Base-by-base conservation (phyloP, 108 stramenopile species). In the Nitzschia sp. region DNA sequence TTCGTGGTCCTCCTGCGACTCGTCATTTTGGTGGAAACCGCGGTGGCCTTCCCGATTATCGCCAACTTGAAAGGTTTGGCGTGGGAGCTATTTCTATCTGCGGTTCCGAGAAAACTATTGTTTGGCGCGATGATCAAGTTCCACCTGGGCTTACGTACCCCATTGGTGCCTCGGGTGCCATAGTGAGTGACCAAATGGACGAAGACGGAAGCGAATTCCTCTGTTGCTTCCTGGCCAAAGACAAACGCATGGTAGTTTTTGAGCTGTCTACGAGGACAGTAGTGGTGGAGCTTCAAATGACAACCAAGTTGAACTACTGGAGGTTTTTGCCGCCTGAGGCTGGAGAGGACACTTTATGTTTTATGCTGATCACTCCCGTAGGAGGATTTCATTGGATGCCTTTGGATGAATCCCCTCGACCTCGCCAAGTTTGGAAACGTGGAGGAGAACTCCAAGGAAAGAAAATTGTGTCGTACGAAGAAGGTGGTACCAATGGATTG, bases 281-380 rank as follows among this genome's bases (percentile, higher is more conserved):
- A 1, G 86, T 91, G 38, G 88, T 94, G 15, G 93, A 94, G 65
- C 71, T 94, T 7, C 90, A 94, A 80, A 94, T 94, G 93, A 94
- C 91, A 38, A 94, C 93, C 6, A 94, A 94, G 57, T 78, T 94
- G n/a, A 94, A 94, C 68, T 94, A 79, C 52, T 94, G 93, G 93
- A 75, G 93, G 19, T 94, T 86, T 44, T 76, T 94, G 37, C 93
- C 93, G 37, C 87, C 87, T 10, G 88, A 92, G 57, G 87, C 86
- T 3, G 84, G 87, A 46, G 89, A 89, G 21, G 77, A 82, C 55
- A 82, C 86, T 11, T 75, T 94, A 15, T 83, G 83, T 25, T 94
- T 89, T 71, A 78, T 90, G 79, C 72, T 94, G 25, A 85, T 94
- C 21, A 94, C 93, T 12, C 93, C 93, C 3, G 83, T 94, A 25